Conservation (phyloP, 2,329 filamentous ascomycete genomes). For the Exophiala sideris region DNA sequence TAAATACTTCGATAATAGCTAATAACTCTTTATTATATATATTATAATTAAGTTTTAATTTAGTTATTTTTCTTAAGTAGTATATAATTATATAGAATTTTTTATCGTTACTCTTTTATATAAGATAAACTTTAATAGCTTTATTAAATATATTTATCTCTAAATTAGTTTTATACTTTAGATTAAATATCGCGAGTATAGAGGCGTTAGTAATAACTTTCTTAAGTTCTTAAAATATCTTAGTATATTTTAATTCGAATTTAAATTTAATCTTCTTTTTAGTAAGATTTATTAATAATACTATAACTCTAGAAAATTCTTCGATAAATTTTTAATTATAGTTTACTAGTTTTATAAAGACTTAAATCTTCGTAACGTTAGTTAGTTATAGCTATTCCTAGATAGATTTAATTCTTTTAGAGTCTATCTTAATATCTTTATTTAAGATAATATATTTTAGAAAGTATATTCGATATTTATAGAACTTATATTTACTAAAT, state of each 20-base stretch:
- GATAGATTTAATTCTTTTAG: slow-evolving; percentile 29
- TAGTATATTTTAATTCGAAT: slow-evolving; percentile 14
- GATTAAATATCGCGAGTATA: slow-evolving; percentile 21
- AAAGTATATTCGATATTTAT: slow-evolving; percentile 30
- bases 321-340: slow-evolving; percentile 33
- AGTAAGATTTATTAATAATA: slow-evolving; percentile 24
- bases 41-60: neutral
- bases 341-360: neutral
- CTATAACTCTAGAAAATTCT: slow-evolving; percentile 24
- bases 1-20: slow-evolving; percentile 15
- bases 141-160: slow-evolving; percentile 18
- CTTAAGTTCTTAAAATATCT: neutral
- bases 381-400: slow-evolving; percentile 19
- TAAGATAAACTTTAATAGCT: too few species aligned
- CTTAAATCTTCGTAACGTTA: slow-evolving; percentile 14
- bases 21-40: slow-evolving; percentile 27
- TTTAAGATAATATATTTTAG: slow-evolving; percentile 32
- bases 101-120: slow-evolving; percentile 8
- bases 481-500: too few species aligned
- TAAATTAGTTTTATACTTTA: slow-evolving; percentile 4
- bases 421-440: slow-evolving; percentile 30
- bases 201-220: neutral
- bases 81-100: slow-evolving; percentile 1
- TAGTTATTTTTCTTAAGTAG: neutral
- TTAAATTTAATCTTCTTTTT: slow-evolving; percentile 4